Base-by-base conservation (phyloP, 2,329 filamentous ascomycete genomes). In the Penicillium sumatraense region DNA sequence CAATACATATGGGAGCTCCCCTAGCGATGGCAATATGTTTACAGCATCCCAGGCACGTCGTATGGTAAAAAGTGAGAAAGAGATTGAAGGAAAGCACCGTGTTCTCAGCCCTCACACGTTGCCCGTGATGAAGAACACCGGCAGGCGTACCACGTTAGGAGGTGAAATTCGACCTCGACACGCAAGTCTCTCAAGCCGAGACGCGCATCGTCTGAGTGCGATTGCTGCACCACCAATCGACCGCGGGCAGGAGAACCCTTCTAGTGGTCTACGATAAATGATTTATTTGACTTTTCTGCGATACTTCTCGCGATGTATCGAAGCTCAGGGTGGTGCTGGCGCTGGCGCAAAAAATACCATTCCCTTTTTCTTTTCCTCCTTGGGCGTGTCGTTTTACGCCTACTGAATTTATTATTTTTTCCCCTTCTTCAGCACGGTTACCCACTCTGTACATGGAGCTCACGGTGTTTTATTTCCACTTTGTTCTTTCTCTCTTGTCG, bases 1-100 rank as follows among this genome's bases (percentile, higher is more conserved):
- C 18, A 75, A 75, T 45, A 72, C 75, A 5, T 72, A 79, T 18
- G 72, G 78, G 51, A 83, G 81, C 51, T 83, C 85, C 13, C 83
- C 84, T 1, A 81, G 77, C 49, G 83, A 86, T 61, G 83, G 82
- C 54, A 75, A 77, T 7, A 78, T 87, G 71, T 89, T 89, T 71
- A 87, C 85, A 0, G 84, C 86, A 21, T 81, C 83, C 51, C 86
- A 88, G 58, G 86, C 87, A 23, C 79, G 87, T 40, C 80, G 87
- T 13, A 88, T 89, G 84, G 83, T 86, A 35, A 86, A 83, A 67
- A 82, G 79, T 45, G 82, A 86, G 27, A 84, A 83, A 61, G 83
- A 84, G 38, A 77, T 79, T 46, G 81, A 83, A 16, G 78, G 76
- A 65, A 82, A 81, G 56, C 74, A 75, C 35, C 83, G 80, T 53